phyloP scores from a whole-genome alignment of 306 rosid species.

The Cucumis cinereus region DNA sequence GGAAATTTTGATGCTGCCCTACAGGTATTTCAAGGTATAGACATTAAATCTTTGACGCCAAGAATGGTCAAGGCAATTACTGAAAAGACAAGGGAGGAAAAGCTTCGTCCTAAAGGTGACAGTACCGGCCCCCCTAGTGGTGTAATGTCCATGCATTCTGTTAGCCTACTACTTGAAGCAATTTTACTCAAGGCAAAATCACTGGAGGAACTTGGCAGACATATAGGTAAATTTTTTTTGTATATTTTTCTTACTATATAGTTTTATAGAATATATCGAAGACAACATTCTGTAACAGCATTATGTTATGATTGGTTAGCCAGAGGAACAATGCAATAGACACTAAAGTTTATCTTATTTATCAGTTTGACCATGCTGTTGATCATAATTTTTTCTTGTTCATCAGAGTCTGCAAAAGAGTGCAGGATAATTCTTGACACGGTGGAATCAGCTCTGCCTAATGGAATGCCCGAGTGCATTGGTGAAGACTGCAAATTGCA shows the following conservation, averaged over 20 bases:
- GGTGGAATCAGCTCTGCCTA: constrained; percentile 65
- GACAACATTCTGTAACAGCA: neutral
- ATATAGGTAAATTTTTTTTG: constrained; percentile 31
- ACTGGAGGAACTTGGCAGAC: constrained; percentile 57
- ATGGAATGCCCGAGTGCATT: constrained; percentile 54
- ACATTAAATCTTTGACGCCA: constrained; percentile 42
- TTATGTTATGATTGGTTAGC: neutral
- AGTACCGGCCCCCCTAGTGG: constrained; percentile 30
- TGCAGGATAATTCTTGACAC: constrained; percentile 76
- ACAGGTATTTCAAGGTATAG: constrained; percentile 88
- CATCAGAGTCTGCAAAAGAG: constrained; percentile 71
- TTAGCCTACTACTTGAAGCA: constrained; percentile 88
- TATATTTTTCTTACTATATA: constrained; percentile 3
- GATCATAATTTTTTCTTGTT: constrained; percentile 16
- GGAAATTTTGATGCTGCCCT: constrained; percentile 84
- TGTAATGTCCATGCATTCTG: constrained; percentile 87
- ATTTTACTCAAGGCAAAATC: constrained; percentile 79
- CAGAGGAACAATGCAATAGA: neutral
- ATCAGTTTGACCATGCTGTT: neutral
- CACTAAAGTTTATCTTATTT: neutral
- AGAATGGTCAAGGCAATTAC: constrained; percentile 67
- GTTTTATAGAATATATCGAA: neutral
- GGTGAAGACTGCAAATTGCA: constrained; percentile 76
- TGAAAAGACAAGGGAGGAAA: constrained; percentile 44
- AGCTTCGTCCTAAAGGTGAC: constrained; percentile 39